Evolutionary conservation across 2,329 filamentous ascomycete species (phyloP).

Genomic region (Calonectria hawksworthii): DNA sequence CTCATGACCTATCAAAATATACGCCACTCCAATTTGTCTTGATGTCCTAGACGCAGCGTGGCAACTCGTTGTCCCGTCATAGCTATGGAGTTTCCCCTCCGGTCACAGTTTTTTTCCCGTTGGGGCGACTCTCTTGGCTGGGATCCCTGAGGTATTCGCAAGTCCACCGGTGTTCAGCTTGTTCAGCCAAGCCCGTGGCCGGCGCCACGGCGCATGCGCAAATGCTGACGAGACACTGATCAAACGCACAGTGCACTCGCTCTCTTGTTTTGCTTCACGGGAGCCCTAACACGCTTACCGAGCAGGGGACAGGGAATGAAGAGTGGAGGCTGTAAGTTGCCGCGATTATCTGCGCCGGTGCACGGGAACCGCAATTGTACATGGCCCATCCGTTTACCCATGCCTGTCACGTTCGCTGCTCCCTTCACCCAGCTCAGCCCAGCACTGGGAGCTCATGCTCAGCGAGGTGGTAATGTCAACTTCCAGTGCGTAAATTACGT

Average conservation of each 20-base stretch:
- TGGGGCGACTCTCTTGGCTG: slow-evolving; percentile 21
- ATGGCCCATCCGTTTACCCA: slow-evolving; percentile 21
- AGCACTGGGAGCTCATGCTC: slow-evolving; percentile 6
- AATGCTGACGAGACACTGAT: not conserved
- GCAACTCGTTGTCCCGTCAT: not conserved
- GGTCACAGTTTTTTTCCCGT: not conserved
- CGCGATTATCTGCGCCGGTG: slow-evolving; percentile 32
- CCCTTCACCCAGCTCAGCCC: slow-evolving; percentile 28
- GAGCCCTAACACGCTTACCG: not conserved
- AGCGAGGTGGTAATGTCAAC: slow-evolving; percentile 5
- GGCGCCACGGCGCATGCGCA: not conserved
- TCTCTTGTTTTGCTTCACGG: not conserved
- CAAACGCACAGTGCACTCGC: not conserved
- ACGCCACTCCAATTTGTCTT: not conserved
- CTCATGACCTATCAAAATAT: slow-evolving; percentile 3
- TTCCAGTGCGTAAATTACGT: slow-evolving; percentile 18
- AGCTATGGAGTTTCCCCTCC: not conserved
- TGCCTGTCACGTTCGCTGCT: slow-evolving; percentile 15
- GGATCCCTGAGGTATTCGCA: slow-evolving; percentile 25
- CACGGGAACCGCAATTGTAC: slow-evolving; percentile 31
- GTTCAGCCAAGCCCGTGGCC: slow-evolving; percentile 6
- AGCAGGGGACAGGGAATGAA: not conserved
- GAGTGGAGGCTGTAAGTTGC: slow-evolving; percentile 12
- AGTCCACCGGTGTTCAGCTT: slow-evolving; percentile 17
- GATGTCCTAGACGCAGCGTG: not conserved